Evolutionary conservation across 306 rosid genomes (phyloP), one percentile per base, ranked within the genome.

Genomic region (Quercus rubra): DNA sequence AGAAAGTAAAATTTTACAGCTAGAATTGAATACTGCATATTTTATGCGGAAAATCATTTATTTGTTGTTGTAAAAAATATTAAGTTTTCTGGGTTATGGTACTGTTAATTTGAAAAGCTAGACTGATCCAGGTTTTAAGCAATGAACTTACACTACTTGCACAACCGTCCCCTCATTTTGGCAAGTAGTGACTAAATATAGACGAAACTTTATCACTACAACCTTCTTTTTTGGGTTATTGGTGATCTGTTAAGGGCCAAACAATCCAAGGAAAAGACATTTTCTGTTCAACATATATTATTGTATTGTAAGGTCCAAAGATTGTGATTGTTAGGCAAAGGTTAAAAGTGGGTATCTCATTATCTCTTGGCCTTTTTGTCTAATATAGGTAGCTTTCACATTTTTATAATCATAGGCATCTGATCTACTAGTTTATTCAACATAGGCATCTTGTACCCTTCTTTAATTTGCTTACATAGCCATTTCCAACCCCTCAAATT

Each of bases 341-440:
- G 77, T 83, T 77, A 76, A 78, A 73, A 78, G 84, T 69, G 82
- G 82, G 81, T 46, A 81, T 84, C 85, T 81, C 84, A 79, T 78
- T 70, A 73, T 70, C 31, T 70, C 25, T 82, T 86, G 85, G 71
- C 77, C 80, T 84, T 76, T 76, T 78, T 67, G 61, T 78, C 51
- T 58, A 72, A 64, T 80, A 78, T 75, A 61, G 33, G 57, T 20
- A 19, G 74, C 55, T 52, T 20, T 28, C 69, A 14, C 63, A 14
- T 25, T 31, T 76, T 46, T 38, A 67, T 77, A 83, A 76, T 71
- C 80, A 68, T 23, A 49, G 78, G 80, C 80, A 85, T 84, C 75
- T 75, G 56, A 9, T 31, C 28, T 71, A 62, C 71, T 30, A 73
- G 59, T 70, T 68, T 63, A 62, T 25, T 54, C 70, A 83, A 79